These are phyloP conservation scores for Hypoxylon fuscum DNA, from an alignment of 495 filamentous ascomycete species.

Conservation along the genomic window DNA sequence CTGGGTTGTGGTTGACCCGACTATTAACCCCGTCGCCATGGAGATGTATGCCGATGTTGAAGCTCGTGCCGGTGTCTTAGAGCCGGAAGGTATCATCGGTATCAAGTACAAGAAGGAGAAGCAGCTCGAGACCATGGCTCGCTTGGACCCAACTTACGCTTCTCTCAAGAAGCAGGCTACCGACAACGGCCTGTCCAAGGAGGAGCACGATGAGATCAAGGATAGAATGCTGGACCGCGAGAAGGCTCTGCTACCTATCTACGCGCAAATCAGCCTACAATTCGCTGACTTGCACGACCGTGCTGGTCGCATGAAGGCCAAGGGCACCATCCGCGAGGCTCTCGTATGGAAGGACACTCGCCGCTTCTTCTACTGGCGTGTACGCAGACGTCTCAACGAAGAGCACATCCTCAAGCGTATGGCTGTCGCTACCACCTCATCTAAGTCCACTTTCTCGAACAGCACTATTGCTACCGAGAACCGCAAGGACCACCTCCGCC, in stretches of 20 bases:
- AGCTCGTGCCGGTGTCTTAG: conserved; percentile 93
- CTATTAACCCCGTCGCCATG: conserved; percentile 95
- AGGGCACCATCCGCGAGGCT: conserved; percentile 85
- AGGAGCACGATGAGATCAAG: conserved; percentile 81
- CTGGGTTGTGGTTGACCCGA: conserved; percentile 98
- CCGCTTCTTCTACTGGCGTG: conserved; percentile 99
- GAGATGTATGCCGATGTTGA: conserved; percentile 99
- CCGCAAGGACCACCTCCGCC: conserved; percentile 70
- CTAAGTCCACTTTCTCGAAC: conserved; percentile 50
- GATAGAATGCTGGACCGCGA: conserved; percentile 87
- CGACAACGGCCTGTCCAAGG: conserved; percentile 72
- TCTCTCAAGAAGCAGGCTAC: conserved; percentile 79
- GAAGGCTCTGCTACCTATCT: conserved; percentile 87
- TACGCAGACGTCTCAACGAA: conserved; percentile 94
- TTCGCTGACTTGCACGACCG: conserved; percentile 98
- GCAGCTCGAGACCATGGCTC: conserved; percentile 98
- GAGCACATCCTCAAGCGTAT: conserved; percentile 94
- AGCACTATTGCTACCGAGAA: conserved; percentile 54
- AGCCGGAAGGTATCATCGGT: conserved; percentile 96
- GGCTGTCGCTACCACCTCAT: conserved; percentile 59
- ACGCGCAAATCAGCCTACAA: conserved; percentile 90
- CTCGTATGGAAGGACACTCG: conserved; percentile 89
- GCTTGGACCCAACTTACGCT: conserved; percentile 84
- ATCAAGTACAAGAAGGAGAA: conserved; percentile 99
- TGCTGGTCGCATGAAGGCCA: conserved; percentile 96